phyloP scores from a whole-genome alignment of 352 stramenopile genomes.

The Globisporangium recalcitrans region DNA sequence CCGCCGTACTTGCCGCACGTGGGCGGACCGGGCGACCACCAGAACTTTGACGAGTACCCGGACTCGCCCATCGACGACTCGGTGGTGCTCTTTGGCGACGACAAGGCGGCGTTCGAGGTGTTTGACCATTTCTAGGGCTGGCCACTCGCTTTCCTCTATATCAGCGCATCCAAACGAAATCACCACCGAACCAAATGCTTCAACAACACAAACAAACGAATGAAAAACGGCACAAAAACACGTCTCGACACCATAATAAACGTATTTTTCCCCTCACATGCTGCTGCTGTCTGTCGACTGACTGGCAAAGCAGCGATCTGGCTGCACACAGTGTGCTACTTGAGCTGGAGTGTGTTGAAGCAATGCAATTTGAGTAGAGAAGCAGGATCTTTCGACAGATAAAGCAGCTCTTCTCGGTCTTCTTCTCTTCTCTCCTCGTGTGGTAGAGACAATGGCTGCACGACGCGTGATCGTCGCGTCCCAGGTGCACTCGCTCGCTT shows the following conservation, averaged over 20 bases:
- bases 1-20: constrained; percentile 86
- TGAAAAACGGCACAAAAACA: neutral
- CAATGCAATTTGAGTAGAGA: no score
- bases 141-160: neutral
- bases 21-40: constrained; percentile 78
- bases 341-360: no score
- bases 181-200: neutral
- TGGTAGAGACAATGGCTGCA: no score
- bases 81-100: constrained; percentile 76
- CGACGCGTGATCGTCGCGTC: no score
- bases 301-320: no score
- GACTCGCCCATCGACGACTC: constrained; percentile 86
- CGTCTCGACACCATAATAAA: constrained; percentile 8
- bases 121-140: constrained; percentile 78
- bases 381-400: no score
- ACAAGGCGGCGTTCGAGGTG: constrained; percentile 78
- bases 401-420: no score
- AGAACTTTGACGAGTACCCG: constrained; percentile 93
- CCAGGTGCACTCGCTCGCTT: no score
- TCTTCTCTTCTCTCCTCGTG: no score
- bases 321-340: no score
- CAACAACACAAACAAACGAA: neutral
- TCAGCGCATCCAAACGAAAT: neutral
- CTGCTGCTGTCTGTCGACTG: no score
- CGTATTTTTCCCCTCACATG: neutral